Evolutionary conservation across 805 yeast species (phyloP).

Genomic region (Wickerhamiella sergipiensis): DNA sequence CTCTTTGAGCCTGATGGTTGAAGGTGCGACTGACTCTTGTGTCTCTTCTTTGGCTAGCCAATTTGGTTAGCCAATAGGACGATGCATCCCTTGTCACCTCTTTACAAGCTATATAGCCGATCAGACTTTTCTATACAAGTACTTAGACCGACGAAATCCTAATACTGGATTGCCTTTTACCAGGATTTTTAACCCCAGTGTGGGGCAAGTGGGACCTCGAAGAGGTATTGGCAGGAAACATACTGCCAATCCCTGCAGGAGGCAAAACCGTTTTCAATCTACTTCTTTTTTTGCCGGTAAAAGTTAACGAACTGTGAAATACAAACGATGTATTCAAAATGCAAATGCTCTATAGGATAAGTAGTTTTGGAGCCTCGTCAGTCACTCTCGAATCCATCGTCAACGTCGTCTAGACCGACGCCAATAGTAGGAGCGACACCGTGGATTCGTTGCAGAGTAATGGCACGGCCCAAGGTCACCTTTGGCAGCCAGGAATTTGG

Average conservation of each 20-base stretch:
- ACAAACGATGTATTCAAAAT: too few species aligned
- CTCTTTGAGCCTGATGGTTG: not conserved
- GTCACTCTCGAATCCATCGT: not conserved
- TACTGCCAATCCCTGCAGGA: too few species aligned
- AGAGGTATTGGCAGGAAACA: not conserved
- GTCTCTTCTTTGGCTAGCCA: too few species aligned
- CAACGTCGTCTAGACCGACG: not conserved
- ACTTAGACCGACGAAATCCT: not conserved
- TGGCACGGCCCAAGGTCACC: slow-evolving; percentile 5
- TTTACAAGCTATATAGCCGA: not conserved
- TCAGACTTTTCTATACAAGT: not conserved
- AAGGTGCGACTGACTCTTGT: not conserved
- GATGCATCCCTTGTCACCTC: not conserved
- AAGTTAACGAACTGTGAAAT: too few species aligned
- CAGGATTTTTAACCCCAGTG: not conserved
- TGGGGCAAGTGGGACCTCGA: not conserved
- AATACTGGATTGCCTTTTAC: too few species aligned
- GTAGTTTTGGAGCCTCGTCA: not conserved
- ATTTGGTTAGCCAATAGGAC: not conserved
- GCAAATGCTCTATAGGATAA: not conserved
- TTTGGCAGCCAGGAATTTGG: slow-evolving; percentile 9
- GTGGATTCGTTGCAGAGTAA: slow-evolving; percentile 4
- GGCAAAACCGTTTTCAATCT: too few species aligned
- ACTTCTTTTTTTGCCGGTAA: too few species aligned
- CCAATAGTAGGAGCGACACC: not conserved